phyloP scores from a whole-genome alignment of 2,329 filamentous ascomycete species.

The Arthrobotrys pseudoclavata region DNA sequence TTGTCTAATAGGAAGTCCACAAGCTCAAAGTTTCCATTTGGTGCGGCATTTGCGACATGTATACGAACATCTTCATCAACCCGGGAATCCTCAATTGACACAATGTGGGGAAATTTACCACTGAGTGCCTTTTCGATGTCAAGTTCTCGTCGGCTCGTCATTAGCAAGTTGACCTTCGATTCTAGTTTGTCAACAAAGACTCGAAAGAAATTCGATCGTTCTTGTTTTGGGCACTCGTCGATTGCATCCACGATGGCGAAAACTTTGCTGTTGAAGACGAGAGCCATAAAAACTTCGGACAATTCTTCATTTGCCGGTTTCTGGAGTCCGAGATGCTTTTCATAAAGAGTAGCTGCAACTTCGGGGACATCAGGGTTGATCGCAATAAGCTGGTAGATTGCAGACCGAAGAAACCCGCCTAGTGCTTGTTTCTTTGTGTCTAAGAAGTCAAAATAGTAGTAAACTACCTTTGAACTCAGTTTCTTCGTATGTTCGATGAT shows the following conservation, averaged over 20 bases:
- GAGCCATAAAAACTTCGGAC: conserved; percentile 11
- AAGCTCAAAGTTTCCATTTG: neutral
- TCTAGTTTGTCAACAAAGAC: conserved; percentile 5
- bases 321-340: conserved; percentile 35
- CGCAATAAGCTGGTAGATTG: conserved; percentile 36
- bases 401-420: conserved; percentile 29
- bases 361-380: conserved; percentile 3
- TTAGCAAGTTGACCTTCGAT: conserved; percentile 5
- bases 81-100: conserved; percentile 36
- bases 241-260: conserved; percentile 33
- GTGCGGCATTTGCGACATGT: conserved; percentile 24
- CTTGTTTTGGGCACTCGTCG: conserved; percentile 40
- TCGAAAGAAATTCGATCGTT: conserved; percentile 30
- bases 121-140: conserved; percentile 39
- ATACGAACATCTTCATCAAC: conserved; percentile 37
- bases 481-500: conserved; percentile 33
- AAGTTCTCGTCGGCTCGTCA: conserved; percentile 39
- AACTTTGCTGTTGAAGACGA: neutral
- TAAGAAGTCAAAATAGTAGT: conserved; percentile 53
- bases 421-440: conserved; percentile 37
- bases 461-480: neutral
- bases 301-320: conserved; percentile 31
- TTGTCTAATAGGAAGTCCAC: conserved; percentile 23
- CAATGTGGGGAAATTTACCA: neutral
- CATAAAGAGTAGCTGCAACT: conserved; percentile 27